These are phyloP conservation scores for Teratosphaeria destructans DNA, from an alignment of 2,329 filamentous ascomycete species.

Conservation along the genomic window DNA sequence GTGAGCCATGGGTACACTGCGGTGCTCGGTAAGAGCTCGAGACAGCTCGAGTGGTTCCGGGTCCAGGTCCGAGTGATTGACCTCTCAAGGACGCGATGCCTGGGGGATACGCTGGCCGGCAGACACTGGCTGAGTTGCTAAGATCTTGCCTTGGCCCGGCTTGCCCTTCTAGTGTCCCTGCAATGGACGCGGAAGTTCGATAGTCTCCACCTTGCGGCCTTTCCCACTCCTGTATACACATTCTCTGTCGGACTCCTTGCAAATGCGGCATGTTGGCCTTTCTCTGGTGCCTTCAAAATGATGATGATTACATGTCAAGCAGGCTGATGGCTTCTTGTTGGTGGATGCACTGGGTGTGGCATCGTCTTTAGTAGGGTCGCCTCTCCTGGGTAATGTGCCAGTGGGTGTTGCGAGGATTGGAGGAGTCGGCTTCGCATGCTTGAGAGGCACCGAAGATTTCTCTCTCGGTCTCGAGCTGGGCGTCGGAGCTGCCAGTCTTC, in stretches of 20 bases:
- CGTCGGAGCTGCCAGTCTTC: neutral
- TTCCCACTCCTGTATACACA: neutral
- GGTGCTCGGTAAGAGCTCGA: no score
- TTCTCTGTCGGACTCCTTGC: neutral
- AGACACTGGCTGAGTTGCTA: neutral
- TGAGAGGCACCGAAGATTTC: neutral
- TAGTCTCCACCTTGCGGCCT: neutral
- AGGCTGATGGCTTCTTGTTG: neutral
- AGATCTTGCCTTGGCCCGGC: neutral
- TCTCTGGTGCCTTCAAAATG: neutral
- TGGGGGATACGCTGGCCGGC: neutral
- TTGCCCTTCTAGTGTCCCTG: neutral
- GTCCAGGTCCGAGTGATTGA: constrained; percentile 17
- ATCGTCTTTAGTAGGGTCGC: neutral
- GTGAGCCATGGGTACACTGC: no score
- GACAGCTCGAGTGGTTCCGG: no score
- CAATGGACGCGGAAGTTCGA: neutral
- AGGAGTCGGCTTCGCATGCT: neutral
- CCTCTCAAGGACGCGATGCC: neutral
- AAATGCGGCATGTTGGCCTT: neutral
- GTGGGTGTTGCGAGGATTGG: neutral
- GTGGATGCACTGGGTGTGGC: neutral
- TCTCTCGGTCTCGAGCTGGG: neutral
- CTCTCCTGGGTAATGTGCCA: neutral
- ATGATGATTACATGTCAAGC: neutral